phyloP scores from a whole-genome alignment of 2,329 filamentous ascomycete species.

The Xylaria sp. region DNA sequence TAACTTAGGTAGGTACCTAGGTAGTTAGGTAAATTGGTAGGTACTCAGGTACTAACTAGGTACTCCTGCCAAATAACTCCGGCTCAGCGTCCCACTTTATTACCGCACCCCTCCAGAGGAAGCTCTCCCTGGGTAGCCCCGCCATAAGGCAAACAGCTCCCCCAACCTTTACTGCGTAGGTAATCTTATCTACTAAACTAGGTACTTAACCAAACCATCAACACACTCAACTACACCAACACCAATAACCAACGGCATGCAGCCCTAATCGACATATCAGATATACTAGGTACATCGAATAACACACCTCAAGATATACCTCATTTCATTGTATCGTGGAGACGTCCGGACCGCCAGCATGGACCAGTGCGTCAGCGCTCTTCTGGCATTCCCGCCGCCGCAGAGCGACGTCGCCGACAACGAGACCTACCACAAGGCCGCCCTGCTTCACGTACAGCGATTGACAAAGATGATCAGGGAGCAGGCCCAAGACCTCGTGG shows the following conservation, averaged over 20 bases:
- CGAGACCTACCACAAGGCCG: conserved; percentile 54
- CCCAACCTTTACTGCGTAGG: no score
- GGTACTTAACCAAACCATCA: conserved; percentile 16
- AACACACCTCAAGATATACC: not conserved
- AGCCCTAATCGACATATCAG: not conserved
- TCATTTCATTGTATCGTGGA: not conserved
- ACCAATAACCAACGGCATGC: not conserved
- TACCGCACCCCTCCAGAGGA: not conserved
- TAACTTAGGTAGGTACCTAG: no score
- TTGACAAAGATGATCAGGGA: conserved; percentile 54
- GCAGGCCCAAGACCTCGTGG: conserved; percentile 47
- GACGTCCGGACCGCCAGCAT: conserved; percentile 43
- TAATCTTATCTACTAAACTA: no score
- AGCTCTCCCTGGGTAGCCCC: conserved; percentile 5
- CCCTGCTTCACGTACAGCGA: conserved; percentile 52
- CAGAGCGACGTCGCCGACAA: conserved; percentile 42
- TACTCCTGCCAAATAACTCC: no score
- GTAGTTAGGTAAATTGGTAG: not conserved
- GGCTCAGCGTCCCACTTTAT: no score
- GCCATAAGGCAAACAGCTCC: not conserved
- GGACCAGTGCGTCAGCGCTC: conserved; percentile 52
- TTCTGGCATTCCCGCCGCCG: conserved; percentile 58
- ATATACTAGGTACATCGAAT: not conserved
- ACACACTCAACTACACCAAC: not conserved
- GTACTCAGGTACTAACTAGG: not conserved